Evolutionary conservation across 495 filamentous ascomycete genomes (phyloP).

Genomic region (Echria macrotheca): DNA sequence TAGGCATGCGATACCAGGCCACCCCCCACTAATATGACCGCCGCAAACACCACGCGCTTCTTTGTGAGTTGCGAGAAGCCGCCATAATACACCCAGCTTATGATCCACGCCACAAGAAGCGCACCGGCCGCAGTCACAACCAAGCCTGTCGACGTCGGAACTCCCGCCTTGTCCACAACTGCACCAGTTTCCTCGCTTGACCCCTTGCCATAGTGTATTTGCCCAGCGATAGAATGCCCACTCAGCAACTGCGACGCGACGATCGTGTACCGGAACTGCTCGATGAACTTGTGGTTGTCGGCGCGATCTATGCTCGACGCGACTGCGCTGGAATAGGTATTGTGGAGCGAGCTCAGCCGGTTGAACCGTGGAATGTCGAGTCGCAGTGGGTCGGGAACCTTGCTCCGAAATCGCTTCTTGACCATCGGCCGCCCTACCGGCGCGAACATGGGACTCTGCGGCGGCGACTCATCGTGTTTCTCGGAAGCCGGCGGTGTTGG

Average conservation of each 20-base stretch:
- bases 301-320: conserved; percentile 74
- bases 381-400: conserved; percentile 56
- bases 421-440: conserved; percentile 66
- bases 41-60: conserved; percentile 52
- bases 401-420: conserved; percentile 60
- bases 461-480: conserved; percentile 42
- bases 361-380: conserved; percentile 44
- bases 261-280: conserved; percentile 93
- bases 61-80: conserved; percentile 43
- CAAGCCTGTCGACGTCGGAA: conserved; percentile 36
- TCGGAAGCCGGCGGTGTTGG: conserved; percentile 29
- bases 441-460: conserved; percentile 60
- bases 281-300: conserved; percentile 83
- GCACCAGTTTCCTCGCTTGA: conserved; percentile 3
- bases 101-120: conserved; percentile 66
- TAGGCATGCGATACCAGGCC: conserved; percentile 63
- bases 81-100: conserved; percentile 59
- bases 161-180: conserved; percentile 5
- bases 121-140: conserved; percentile 48
- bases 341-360: conserved; percentile 30
- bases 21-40: conserved; percentile 51
- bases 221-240: conserved; percentile 47
- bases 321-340: conserved; percentile 42
- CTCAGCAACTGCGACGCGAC: conserved; percentile 88
- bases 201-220: conserved; percentile 14